Evolutionary conservation across 2,329 filamentous ascomycete species (phyloP), one percentile per base, ranked within the genome.

Genomic region (Penicillium expansum): DNA sequence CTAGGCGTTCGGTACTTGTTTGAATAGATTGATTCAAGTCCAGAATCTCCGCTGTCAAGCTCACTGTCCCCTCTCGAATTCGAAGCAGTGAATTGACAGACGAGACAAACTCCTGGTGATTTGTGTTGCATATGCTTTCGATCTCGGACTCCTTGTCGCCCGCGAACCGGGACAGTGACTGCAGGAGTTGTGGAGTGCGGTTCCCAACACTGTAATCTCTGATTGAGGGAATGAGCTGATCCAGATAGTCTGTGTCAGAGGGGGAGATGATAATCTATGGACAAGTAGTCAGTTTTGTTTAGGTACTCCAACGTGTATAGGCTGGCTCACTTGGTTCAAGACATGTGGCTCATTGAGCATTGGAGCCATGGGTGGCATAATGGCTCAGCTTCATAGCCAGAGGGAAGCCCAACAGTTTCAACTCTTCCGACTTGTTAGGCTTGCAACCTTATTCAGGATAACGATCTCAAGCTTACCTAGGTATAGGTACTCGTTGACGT

Each of bases 11-110:
- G 0, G 94, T 97, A 71, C 92, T 97, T 45, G 88, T 83, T 76
- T 97, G 93, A 53, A 99, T 97, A 8, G 92, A 95, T 73, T 96
- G 89, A 69, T 96, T 97, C 56, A 99, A 82, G 65, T 91, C 86
- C 61, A 99, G 79, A 57, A 99, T 97, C 73, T 99, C 93, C 38
- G 88, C 85, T 1, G 93, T 97, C 68, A 99, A 79, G 44, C 85
- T 82, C 39, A 96, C 91, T 0, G 93, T 97, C 39, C 91, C 92
- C 74, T 97, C 91, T 52, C 93, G 88, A 50, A 97, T 92, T 57
- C 86, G 85, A 66, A 97, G 89, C n/a, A 99, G 84, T 70, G 95
- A 91, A 68, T 94, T 95, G 64, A 99, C 92, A 0, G 93, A 97
- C 62, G 85, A 86, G 33, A 97, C 88, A 70, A 99, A 99, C 69